Evolutionary conservation across 2,329 filamentous ascomycete genomes (phyloP), one percentile per base, ranked within the genome.

Genomic region (Rugonectria rugulosa): DNA sequence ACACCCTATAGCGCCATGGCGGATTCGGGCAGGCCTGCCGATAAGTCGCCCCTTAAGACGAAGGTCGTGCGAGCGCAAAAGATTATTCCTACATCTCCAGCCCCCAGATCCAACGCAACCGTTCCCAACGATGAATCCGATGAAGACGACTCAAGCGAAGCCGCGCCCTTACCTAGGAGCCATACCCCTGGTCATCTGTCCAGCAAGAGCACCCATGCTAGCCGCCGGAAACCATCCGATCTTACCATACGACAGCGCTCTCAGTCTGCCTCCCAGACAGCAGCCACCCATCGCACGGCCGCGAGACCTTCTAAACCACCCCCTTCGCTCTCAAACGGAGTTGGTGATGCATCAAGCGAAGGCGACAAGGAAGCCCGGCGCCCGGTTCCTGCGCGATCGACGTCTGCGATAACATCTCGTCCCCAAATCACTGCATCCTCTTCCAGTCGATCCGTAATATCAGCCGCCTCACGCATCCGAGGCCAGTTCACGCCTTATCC

Each of bases 171-270:
- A 38, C 75, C 78, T 23, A 79, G 85, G 62, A 86, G 80, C 67
- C 85, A 88, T 68, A 88, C 85, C 2, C 85, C 85, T 1, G 84
- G 85, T 53, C 84, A 87, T 64, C 77, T 87, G 34, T 74, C 85
- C 11, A 80, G 81, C 61, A 86, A 82, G 73, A 85, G 81, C 72
- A 79, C 64, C 46, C 68, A 81, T 57, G 77, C 79, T 50, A 75
- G 75, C 56, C 77, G 79, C 54, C 76, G 78, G 46, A 83, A 80
- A 61, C 71, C 79, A 23, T 79, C 82, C 21, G 82, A 86, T 50
- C 72, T 81, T 31, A 73, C 81, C 40, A 77, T 83, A 53, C 80
- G 83, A 21, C 79, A 83, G 59, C 80, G 83, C 49, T 81, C 82
- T 15, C 81, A 83, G 60, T 84, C 81, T 26, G 73, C 79, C 12